These are phyloP conservation scores for Stephania cephalantha DNA, from an alignment of 164 flowering plant genomes.

Conservation along the genomic window DNA sequence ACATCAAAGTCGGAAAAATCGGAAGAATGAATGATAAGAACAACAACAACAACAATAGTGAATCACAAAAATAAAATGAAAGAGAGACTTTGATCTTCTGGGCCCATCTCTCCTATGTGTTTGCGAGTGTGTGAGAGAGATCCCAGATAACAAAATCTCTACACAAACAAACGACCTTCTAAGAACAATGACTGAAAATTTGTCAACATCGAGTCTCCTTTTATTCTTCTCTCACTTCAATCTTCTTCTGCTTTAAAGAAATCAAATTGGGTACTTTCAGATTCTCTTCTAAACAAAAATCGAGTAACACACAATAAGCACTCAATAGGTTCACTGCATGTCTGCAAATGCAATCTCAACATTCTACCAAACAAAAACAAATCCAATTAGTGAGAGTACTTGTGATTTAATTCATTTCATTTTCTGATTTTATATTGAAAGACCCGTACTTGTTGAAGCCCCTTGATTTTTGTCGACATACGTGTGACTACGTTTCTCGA, in stretches of 20 bases:
- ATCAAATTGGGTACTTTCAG: constrained; percentile 22
- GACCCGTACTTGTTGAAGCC: too few species aligned
- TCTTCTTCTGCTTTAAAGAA: neutral
- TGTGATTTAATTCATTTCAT: too few species aligned
- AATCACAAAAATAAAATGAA: constrained; percentile 18
- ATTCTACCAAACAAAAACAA: neutral
- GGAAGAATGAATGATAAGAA: constrained; percentile 15
- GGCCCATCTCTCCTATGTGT: constrained; percentile 27
- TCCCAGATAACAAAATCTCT: constrained; percentile 90
- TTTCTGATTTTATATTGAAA: too few species aligned
- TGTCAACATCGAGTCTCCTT: constrained; percentile 98
- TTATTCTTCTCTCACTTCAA: constrained; percentile 64
- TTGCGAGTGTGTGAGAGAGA: constrained; percentile 48
- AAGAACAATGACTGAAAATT: constrained; percentile 92
- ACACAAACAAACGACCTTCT: constrained; percentile 83
- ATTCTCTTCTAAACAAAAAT: neutral
- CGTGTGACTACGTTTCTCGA: too few species aligned
- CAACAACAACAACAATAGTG: too few species aligned
- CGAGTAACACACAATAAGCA: neutral
- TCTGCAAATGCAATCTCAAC: neutral
- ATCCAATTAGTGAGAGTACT: too few species aligned
- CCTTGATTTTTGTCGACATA: too few species aligned
- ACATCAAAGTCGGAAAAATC: neutral
- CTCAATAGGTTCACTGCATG: neutral
- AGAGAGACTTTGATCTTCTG: constrained; percentile 70